Percentiles rank a stretch among this genome's conserved stretches.
phyloP scores from a whole-genome alignment of 805 yeast species.

The Cyberlindnera nakhonratchasimensis region DNA sequence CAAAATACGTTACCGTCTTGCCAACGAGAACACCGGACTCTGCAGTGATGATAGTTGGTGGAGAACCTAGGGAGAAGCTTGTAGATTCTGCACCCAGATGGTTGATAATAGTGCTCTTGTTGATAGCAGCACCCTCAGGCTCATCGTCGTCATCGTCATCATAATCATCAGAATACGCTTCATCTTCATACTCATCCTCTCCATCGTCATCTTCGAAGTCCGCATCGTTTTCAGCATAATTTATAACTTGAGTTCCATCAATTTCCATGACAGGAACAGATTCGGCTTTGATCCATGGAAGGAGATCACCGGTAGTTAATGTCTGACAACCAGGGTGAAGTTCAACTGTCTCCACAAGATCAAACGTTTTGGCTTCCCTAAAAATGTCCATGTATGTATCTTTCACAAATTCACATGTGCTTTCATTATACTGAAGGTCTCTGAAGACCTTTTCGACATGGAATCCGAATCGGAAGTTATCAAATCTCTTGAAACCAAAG shows the following conservation, averaged over 20 bases:
- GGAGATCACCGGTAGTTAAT: slow-evolving; percentile 4
- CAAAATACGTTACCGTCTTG: slow-evolving; percentile 21
- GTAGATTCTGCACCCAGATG: neutral
- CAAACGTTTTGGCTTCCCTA: slow-evolving; percentile 15
- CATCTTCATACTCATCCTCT: slow-evolving; percentile 4
- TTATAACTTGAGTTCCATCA: slow-evolving; percentile 3
- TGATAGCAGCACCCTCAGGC: neutral
- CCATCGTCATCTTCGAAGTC: slow-evolving; percentile 12
- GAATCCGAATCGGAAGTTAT: slow-evolving; percentile 26
- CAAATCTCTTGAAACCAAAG: slow-evolving; percentile 51
- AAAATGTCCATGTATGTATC: slow-evolving; percentile 13
- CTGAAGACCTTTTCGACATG: slow-evolving; percentile 15
- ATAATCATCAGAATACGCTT: neutral
- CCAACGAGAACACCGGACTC: slow-evolving; percentile 18
- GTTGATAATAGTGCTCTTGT: neutral
- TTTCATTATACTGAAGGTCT: slow-evolving; percentile 6
- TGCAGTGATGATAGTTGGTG: slow-evolving; percentile 11
- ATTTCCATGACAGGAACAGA: neutral
- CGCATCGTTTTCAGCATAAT: slow-evolving; percentile 16
- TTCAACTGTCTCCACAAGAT: slow-evolving; percentile 14
- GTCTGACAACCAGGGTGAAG: slow-evolving; percentile 8
- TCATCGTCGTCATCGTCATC: slow-evolving; percentile 4
- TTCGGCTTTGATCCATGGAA: slow-evolving; percentile 10
- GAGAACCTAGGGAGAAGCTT: slow-evolving; percentile 1
- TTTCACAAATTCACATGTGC: slow-evolving; percentile 11